Evolutionary conservation across 1,139 yeast genomes (phyloP).

Genomic region (Geotrichum candidum): DNA sequence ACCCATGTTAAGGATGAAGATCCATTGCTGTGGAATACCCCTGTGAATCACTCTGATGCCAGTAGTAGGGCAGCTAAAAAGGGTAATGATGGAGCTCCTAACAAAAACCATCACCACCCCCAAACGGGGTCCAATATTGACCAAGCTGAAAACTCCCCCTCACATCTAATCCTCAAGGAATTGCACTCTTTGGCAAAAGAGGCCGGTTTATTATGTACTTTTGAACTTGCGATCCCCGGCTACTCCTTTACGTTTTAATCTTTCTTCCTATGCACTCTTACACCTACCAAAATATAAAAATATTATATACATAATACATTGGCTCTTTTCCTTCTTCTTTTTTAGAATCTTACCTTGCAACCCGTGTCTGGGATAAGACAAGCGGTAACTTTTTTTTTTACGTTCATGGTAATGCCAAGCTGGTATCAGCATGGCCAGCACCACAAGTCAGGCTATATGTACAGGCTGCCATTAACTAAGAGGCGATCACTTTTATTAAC

Average conservation of each 20-base stretch:
- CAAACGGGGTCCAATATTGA: slow-evolving; percentile 9
- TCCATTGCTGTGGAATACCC: slow-evolving; percentile 13
- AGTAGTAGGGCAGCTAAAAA: background rate
- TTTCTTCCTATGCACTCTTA: background rate
- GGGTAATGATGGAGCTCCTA: background rate
- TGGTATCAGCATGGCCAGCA: no score
- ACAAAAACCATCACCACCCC: background rate
- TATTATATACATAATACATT: no score
- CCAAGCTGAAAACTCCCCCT: slow-evolving; percentile 10
- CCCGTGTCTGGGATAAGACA: no score
- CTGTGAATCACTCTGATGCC: slow-evolving; percentile 4
- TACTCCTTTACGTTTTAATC: slow-evolving; percentile 9
- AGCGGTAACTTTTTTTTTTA: no score
- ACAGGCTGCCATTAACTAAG: no score
- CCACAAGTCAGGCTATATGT: no score
- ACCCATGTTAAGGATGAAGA: slow-evolving; percentile 64
- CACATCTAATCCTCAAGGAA: slow-evolving; percentile 22
- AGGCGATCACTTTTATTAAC: no score
- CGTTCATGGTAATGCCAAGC: no score
- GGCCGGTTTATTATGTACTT: slow-evolving; percentile 23
- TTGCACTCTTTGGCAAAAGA: slow-evolving; percentile 20
- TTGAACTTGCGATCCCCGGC: slow-evolving; percentile 27
- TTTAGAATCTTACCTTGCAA: no score
- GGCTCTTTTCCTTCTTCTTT: no score
- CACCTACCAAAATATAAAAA: background rate